Evolutionary conservation across 2,329 filamentous ascomycete genomes (phyloP), one percentile per base, ranked within the genome.

Genomic region (Thelonectria rubi): DNA sequence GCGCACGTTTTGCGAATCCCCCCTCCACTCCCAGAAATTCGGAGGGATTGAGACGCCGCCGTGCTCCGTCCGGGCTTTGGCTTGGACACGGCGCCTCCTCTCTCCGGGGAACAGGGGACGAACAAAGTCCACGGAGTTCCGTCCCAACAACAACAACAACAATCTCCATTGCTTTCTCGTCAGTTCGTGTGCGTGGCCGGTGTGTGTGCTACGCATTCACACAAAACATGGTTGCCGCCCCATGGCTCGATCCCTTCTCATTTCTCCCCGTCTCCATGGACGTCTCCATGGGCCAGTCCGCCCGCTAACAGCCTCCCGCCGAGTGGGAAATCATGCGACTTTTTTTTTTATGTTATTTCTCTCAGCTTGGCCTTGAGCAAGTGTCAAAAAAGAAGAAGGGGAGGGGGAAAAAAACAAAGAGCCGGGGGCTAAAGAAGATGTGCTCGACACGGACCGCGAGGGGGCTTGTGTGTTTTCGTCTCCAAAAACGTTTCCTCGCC

Each of bases 241-340:
- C 45, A 37, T 45, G 21, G 10, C 45, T 9, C 39, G 51, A 55
- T 46, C 40, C 51, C 46, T 53, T 55, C 37, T 62, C 59, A 62
- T 62, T 49, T 62, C 47, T 30, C 42, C 45, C 4, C 4, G 24
- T 24, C 24, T 24, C 24, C 24, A 7, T 7, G n/a, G n/a, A n/a
- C n/a, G n/a, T n/a, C n/a, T n/a, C n/a, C n/a, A 8, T 34, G 15
- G 43, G 26, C 54, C 49, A 58, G 58, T 58, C 43, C n/a, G n/a
- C 32, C 24, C 37, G 24, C 45, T 48, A 18, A n/a, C 34, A n/a
- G 26, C 48, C 21, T 40, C 8, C 54, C 24, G 14, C 12, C 26
- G 34, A n/a, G 50, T 54, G 55, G 54, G 37, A 54, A 53, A 62
- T 62, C 59, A 62, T 50, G 59, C 59, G 49, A 62, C 55, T 58